Percentiles rank a stretch among this genome's conserved stretches.
Conservation (phyloP, 805 yeast species). For the Lipomyces sp. region DNA sequence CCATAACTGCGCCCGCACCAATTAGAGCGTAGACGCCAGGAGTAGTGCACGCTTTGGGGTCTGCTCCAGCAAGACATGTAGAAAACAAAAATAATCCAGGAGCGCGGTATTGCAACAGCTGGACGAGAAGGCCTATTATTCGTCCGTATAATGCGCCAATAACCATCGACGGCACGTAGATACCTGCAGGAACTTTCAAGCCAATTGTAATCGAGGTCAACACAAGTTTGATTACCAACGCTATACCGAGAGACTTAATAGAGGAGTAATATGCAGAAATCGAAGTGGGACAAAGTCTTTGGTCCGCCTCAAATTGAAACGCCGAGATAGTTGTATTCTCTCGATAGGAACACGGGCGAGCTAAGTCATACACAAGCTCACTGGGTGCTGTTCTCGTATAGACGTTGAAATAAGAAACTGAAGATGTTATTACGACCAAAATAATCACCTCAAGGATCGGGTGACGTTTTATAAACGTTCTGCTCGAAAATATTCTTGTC, state of each 20-base stretch:
- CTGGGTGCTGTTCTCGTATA: constrained; percentile 50
- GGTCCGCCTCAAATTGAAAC: constrained; percentile 4
- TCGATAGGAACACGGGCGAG: constrained; percentile 45
- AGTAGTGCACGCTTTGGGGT: constrained; percentile 42
- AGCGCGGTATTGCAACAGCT: constrained; percentile 38
- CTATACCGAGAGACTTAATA: constrained; percentile 38
- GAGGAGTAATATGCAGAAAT: constrained; percentile 10
- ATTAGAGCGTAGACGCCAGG: constrained; percentile 54
- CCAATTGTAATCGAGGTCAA: constrained; percentile 57
- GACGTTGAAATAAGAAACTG: constrained; percentile 48
- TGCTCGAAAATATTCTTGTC: constrained; percentile 42
- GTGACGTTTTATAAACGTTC: constrained; percentile 37
- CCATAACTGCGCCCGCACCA: constrained; percentile 58
- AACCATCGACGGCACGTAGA: constrained; percentile 63
- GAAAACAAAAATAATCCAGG: constrained; percentile 31
- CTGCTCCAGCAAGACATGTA: constrained; percentile 28
- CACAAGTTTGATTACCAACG: constrained; percentile 45
- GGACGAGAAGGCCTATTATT: constrained; percentile 45
- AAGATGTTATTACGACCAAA: constrained; percentile 47
- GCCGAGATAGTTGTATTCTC: background rate
- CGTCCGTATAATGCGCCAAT: constrained; percentile 60
- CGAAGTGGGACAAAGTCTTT: constrained; percentile 16
- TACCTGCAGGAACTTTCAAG: constrained; percentile 56
- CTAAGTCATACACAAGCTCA: constrained; percentile 50
- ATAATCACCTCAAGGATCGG: constrained; percentile 48